These are phyloP conservation scores for Orbilia oligospora DNA, from an alignment of 2,329 filamentous ascomycete species.

Conservation along the genomic window DNA sequence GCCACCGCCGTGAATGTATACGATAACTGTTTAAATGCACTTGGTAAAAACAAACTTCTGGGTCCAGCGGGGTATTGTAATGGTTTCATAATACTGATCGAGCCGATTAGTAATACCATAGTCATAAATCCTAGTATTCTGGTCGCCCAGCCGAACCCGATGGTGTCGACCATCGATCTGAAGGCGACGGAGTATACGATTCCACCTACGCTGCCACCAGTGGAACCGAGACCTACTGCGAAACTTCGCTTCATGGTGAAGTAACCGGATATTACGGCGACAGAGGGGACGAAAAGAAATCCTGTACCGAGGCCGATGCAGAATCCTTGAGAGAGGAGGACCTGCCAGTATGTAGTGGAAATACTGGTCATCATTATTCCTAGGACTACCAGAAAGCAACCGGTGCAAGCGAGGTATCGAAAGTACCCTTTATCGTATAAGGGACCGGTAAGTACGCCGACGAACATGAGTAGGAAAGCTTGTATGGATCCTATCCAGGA, in stretches of 20 bases:
- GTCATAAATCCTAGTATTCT: constrained; percentile 66
- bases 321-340: constrained; percentile 72
- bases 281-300: constrained; percentile 67
- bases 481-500: constrained; percentile 71
- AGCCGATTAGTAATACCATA: constrained; percentile 63
- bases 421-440: constrained; percentile 71
- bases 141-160: constrained; percentile 67
- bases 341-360: constrained; percentile 70
- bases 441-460: constrained; percentile 69
- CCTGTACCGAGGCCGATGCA: constrained; percentile 71
- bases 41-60: constrained; percentile 65
- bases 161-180: constrained; percentile 63
- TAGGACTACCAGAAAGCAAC: constrained; percentile 68
- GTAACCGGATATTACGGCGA: constrained; percentile 68
- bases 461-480: constrained; percentile 69
- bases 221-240: constrained; percentile 68
- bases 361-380: constrained; percentile 70
- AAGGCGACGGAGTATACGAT: constrained; percentile 69
- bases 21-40: constrained; percentile 66
- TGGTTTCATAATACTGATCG: constrained; percentile 65
- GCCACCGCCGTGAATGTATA: constrained; percentile 66
- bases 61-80: constrained; percentile 38
- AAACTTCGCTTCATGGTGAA: constrained; percentile 67
- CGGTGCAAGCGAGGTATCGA: constrained; percentile 67
- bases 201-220: constrained; percentile 68